Conservation (phyloP, 495 filamentous ascomycete genomes). For the Achaetomiella virescens region DNA sequence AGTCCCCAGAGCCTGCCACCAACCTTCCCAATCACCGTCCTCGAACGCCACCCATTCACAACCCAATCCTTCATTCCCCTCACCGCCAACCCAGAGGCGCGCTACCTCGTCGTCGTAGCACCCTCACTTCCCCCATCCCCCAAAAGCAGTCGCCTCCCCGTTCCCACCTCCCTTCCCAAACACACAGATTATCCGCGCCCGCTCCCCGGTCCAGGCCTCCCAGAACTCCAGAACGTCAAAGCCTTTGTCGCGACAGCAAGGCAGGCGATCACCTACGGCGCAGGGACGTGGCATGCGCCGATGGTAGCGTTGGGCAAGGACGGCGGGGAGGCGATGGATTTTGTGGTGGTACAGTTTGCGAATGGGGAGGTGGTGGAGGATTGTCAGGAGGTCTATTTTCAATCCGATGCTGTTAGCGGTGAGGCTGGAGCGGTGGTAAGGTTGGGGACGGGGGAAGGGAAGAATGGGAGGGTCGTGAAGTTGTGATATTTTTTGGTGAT, state of each 20-base stretch:
- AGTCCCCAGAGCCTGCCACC: slow-evolving; percentile 5
- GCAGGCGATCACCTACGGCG: slow-evolving; percentile 85
- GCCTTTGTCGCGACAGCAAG: slow-evolving; percentile 75
- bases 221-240: slow-evolving; percentile 61
- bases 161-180: slow-evolving; percentile 4
- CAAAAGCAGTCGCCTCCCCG: slow-evolving; percentile 3
- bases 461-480: neutral
- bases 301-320: slow-evolving; percentile 80
- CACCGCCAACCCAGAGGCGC: slow-evolving; percentile 44
- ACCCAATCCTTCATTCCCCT: slow-evolving; percentile 88
- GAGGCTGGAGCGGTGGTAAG: neutral
- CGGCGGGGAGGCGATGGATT: slow-evolving; percentile 58
- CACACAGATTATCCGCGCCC: slow-evolving; percentile 1
- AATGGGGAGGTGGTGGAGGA: slow-evolving; percentile 84
- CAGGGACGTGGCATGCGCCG: slow-evolving; percentile 94
- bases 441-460: neutral
- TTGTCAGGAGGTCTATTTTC: slow-evolving; percentile 73
- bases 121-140: slow-evolving; percentile 47
- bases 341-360: slow-evolving; percentile 82
- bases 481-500: no score
- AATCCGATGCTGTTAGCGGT: slow-evolving; percentile 21
- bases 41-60: slow-evolving; percentile 92
- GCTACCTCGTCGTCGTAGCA: slow-evolving; percentile 87
- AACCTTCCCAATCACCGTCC: slow-evolving; percentile 63
- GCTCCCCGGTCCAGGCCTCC: slow-evolving; percentile 55